Percentiles rank a stretch among this genome's conserved stretches.
These are phyloP conservation scores for Blastobotrys terrestris DNA, from an alignment of 805 yeast species.

Conservation along the genomic window DNA sequence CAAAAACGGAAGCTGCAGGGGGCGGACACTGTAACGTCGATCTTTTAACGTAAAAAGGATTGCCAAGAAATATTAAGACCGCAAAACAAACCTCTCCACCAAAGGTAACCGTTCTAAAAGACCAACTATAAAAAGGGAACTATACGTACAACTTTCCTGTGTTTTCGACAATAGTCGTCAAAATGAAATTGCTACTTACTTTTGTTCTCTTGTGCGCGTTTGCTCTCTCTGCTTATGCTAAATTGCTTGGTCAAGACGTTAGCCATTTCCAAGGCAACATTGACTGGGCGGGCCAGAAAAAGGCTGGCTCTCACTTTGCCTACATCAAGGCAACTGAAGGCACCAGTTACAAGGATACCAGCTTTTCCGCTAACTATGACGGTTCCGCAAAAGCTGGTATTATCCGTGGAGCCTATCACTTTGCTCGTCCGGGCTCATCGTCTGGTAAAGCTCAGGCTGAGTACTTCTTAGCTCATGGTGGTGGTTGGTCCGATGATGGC, in stretches of 20 bases:
- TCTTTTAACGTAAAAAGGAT: too few species aligned
- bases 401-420: slow-evolving; percentile 2
- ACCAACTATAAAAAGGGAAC: not conserved
- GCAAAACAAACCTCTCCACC: too few species aligned
- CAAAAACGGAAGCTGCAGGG: too few species aligned
- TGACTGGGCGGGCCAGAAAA: slow-evolving; percentile 1
- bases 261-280: not conserved
- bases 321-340: slow-evolving; percentile 3
- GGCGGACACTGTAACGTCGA: too few species aligned
- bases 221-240: not conserved
- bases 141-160: too few species aligned
- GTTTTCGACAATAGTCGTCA: too few species aligned
- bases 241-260: slow-evolving; percentile 1
- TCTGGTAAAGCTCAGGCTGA: not conserved
- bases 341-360: not conserved
- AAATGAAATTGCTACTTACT: not conserved
- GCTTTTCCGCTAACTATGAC: not conserved
- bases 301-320: slow-evolving; percentile 3
- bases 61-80: too few species aligned
- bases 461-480: not conserved
- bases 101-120: too few species aligned
- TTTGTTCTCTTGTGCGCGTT: not conserved
- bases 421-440: not conserved
- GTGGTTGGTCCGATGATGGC: slow-evolving; percentile 2
- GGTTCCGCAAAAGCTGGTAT: not conserved